These are phyloP conservation scores for Yamagishiella unicocca DNA, from an alignment of 139 green algal species.

Conservation along the genomic window DNA sequence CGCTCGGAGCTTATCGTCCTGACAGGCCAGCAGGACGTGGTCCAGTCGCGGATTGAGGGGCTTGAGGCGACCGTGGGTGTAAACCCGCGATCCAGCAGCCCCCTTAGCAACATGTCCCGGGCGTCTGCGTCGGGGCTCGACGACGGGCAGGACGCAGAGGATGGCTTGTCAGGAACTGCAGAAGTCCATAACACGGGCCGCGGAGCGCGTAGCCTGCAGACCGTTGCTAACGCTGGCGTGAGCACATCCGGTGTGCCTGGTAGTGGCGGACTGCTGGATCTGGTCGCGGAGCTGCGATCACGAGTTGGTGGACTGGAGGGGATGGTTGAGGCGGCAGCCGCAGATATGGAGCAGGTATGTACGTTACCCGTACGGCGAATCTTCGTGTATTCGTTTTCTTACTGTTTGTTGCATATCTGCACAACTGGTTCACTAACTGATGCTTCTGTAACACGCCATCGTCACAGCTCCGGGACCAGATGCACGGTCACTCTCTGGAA, in stretches of 20 bases:
- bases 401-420: neutral
- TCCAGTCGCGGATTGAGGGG: neutral
- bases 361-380: no score
- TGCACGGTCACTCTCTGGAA: neutral
- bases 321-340: neutral
- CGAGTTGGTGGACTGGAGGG: constrained; percentile 15
- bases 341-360: constrained; percentile 26
- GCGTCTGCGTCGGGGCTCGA: neutral
- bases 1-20: constrained; percentile 35
- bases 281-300: neutral
- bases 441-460: no score
- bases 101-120: neutral
- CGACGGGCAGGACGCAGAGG: no score
- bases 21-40: constrained; percentile 12
- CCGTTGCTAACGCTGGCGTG: neutral
- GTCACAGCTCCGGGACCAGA: neutral
- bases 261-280: neutral
- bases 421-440: neutral
- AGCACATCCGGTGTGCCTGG: neutral
- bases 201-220: neutral
- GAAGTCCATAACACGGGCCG: no score
- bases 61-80: constrained; percentile 14
- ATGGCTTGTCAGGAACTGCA: no score
- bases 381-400: no score
- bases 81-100: neutral